A percentile compares a stretch with the other conserved stretches of the same genome.
Evolutionary conservation across 805 yeast genomes (phyloP).

Genomic region (Maudiozyma barnettii): DNA sequence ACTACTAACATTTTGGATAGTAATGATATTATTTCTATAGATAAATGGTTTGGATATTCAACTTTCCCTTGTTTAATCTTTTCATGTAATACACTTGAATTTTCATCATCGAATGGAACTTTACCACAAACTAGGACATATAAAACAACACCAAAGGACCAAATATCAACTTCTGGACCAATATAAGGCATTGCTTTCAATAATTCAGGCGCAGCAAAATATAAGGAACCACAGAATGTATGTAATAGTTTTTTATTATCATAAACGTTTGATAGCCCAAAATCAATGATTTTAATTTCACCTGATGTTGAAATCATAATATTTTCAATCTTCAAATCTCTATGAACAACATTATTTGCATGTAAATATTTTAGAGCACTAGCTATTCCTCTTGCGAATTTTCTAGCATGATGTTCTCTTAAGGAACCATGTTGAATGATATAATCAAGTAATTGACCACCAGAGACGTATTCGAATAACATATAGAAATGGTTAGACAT

Average conservation of each 20-base stretch:
- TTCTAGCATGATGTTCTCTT: conserved; percentile 88
- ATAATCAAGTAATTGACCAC: conserved; percentile 95
- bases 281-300: conserved; percentile 90
- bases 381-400: conserved; percentile 89
- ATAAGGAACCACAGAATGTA: conserved; percentile 94
- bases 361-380: conserved; percentile 92
- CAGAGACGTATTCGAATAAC: conserved; percentile 93
- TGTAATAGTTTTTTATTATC: conserved; percentile 62
- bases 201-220: conserved; percentile 97
- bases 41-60: conserved; percentile 77
- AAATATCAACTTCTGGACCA: conserved; percentile 96
- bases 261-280: conserved; percentile 86
- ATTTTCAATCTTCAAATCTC: conserved; percentile 93
- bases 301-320: conserved; percentile 91
- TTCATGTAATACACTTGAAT: conserved; percentile 83
- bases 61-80: conserved; percentile 88
- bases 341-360: conserved; percentile 87
- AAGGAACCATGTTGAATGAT: conserved; percentile 93
- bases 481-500: conserved; percentile 96
- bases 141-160: conserved; percentile 96
- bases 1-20: conserved; percentile 87
- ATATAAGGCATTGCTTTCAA: conserved; percentile 83
- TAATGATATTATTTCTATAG: conserved; percentile 70
- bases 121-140: conserved; percentile 95
- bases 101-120: conserved; percentile 95